Base-by-base conservation (phyloP, 2,329 filamentous ascomycete genomes). In the Talaromyces sp. region DNA sequence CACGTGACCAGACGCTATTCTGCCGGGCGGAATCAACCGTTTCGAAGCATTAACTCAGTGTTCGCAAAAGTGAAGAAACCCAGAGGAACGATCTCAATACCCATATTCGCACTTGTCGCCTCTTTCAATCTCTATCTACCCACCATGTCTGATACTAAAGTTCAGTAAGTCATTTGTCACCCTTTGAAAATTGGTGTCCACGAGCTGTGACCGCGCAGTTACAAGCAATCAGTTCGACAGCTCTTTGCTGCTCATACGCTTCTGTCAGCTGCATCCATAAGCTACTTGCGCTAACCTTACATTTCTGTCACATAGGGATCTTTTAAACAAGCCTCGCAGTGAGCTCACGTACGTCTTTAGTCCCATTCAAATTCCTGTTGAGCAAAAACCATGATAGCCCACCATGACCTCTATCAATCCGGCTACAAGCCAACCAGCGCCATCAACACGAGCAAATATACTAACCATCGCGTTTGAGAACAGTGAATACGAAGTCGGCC, bases 401-500 rank as follows among this genome's bases (percentile, higher is more conserved):
- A 35, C 27, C 33, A 31, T 37, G 65, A 66, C 66, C 66, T 64
- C 19, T 27, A 19, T 19, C 45, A 24, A 60, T 58, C 31, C 35
- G 13, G n/a, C 33, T 52, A 66, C 33, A 33, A 45, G 3, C 19
- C 24, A 33, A 27, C 31, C 19, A 6, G 22, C 27, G 24, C 3
- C 27, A 31, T 24, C 9, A 33, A 19, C 9, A 6, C 19, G 33
- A 56, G n/a, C n/a, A 62, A 31, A 1, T 13, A 22, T 67, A 60
- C 62, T 60, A 60, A 31, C 22, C 6, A 13, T 35, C 58, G 13
- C 22, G 19, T n/a, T 27, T 8, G 43, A 61, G 65, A 73, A 31
- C 1, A 96, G 92, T 68, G 93, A 97, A 82, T 97, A 94, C 81
- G 93, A 97, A 80, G 90, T 97, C 71, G 88, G 90, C 62, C 88